A percentile compares a stretch with the other conserved stretches of the same genome.
Evolutionary conservation across 2,329 filamentous ascomycete genomes (phyloP).

Genomic region (Botrytis cinerea): DNA sequence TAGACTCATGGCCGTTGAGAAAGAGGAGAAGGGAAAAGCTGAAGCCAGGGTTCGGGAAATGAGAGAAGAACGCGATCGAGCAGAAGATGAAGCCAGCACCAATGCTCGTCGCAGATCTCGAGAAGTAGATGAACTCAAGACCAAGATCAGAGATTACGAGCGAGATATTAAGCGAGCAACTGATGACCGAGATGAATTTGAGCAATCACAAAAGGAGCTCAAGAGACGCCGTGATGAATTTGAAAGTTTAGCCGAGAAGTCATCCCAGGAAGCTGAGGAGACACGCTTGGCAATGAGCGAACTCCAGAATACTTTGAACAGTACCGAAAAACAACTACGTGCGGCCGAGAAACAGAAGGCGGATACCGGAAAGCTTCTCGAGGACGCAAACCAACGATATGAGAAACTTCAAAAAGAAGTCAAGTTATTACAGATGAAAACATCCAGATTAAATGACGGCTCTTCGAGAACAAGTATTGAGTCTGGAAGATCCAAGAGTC

Average conservation of each 20-base stretch:
- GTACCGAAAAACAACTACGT: constrained; percentile 79
- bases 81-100: constrained; percentile 85
- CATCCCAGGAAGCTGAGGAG: constrained; percentile 72
- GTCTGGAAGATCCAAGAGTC: constrained; percentile 41
- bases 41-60: constrained; percentile 85
- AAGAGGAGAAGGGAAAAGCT: constrained; percentile 79
- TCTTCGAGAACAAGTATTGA: constrained; percentile 40
- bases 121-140: constrained; percentile 84
- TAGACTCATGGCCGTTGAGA: constrained; percentile 80
- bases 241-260: constrained; percentile 68
- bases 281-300: constrained; percentile 75
- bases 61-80: constrained; percentile 87
- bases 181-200: constrained; percentile 77
- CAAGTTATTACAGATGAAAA: constrained; percentile 54
- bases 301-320: constrained; percentile 78
- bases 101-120: constrained; percentile 73
- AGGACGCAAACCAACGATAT: constrained; percentile 74
- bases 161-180: constrained; percentile 69
- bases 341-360: constrained; percentile 81
- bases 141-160: constrained; percentile 78
- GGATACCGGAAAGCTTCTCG: constrained; percentile 73
- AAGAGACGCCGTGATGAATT: constrained; percentile 73
- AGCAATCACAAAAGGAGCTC: constrained; percentile 72
- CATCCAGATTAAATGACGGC: constrained; percentile 36
- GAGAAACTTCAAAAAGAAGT: constrained; percentile 76